Evolutionary conservation across 2,329 filamentous ascomycete species (phyloP), one percentile per base, ranked within the genome.

Genomic region (Samsoniella hepiali): DNA sequence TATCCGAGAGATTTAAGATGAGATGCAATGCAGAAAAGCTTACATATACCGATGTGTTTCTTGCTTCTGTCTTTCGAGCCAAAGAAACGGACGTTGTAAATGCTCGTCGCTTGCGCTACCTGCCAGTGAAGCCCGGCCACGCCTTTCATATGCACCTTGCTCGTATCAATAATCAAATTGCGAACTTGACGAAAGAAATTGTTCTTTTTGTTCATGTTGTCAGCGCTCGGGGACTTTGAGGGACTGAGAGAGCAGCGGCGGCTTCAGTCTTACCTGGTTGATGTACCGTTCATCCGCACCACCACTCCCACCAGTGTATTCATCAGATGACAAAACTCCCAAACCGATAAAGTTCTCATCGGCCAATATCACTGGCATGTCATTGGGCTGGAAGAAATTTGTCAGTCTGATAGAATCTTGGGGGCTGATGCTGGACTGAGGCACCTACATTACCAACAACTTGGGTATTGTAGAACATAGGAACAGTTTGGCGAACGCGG

Each of bases 131-230:
- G 81, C 69, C 81, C 82, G 22, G 73, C 75, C 31, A 74, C 72
- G 22, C 59, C 65, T 7, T 70, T 71, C 5, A 73, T 74, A 68
- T 89, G 86, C 42, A 89, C 77, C 11, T 58, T 59, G 27, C 32
- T 57, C 31, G 65, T 64, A 34, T 68, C 67, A 27, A 69, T 67
- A 63, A 87, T 77, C 62, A 91, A 79, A 69, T 91, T 90, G 17
- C 86, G 80, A 65, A 90, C 81, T 68, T 88, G 85, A 54, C 87
- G 79, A 70, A 80, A 88, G 73, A 90, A 90, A 10, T 87, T 82
- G 67, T 85, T 88, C 45, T 65, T 45, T 45, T 65, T 63, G 36
- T 86, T 9, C 9, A 8, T 4, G 32, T 47, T 3, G 13, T 62
- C 17, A 55, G 61, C n/a, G 11, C 49, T 57, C 53, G 42, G 55